Percentiles rank a stretch among this genome's conserved stretches.
These are phyloP conservation scores for Corymbia calophylla DNA, from an alignment of 441 rosid species.

Conservation along the genomic window DNA sequence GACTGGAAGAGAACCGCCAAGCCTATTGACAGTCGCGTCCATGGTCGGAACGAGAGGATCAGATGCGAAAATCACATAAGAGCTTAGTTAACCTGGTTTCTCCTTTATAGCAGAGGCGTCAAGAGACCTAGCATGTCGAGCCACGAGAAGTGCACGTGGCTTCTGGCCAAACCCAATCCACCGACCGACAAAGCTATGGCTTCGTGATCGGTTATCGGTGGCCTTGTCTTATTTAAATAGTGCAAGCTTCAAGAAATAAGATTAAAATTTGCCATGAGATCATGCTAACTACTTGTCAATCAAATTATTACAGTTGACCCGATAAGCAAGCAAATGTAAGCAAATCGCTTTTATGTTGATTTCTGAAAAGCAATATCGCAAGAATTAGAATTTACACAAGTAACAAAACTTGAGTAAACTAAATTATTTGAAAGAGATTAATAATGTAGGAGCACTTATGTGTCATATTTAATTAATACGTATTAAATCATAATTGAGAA, in stretches of 20 bases:
- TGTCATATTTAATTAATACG: too few relatives aligned
- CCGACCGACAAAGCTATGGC: background rate
- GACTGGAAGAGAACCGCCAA: background rate
- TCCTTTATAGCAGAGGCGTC: background rate
- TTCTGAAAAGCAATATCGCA: background rate
- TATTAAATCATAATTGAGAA: too few relatives aligned
- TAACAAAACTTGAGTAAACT: background rate
- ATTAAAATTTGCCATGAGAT: background rate
- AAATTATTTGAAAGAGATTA: too few relatives aligned
- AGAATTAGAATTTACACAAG: background rate
- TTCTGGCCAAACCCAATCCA: background rate
- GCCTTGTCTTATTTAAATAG: background rate
- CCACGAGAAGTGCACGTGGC: background rate
- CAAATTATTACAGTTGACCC: background rate
- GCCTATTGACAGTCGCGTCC: background rate
- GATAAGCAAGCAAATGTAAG: background rate
- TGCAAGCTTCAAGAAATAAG: background rate
- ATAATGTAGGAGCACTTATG: too few relatives aligned
- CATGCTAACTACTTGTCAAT: background rate
- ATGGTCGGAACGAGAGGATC: background rate
- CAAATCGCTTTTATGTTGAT: background rate
- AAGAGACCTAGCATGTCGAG: background rate
- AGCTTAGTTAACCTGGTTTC: background rate
- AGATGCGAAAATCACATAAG: background rate
- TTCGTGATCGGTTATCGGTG: background rate